Conservation (phyloP, 441 rosid species). For the Mallotus japonicus region DNA sequence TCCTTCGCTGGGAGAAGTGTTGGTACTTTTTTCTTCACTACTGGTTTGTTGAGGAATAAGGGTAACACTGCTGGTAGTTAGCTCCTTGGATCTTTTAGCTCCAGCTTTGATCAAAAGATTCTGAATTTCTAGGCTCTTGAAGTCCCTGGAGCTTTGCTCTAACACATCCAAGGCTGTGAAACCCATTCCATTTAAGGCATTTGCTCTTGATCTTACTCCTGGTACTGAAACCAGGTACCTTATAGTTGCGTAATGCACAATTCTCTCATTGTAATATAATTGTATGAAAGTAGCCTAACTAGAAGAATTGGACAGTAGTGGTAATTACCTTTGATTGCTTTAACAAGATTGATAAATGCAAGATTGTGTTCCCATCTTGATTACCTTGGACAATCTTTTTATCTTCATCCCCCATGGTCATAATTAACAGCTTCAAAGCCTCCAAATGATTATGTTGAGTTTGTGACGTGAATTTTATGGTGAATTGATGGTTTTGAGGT, state of each 20-base stretch:
- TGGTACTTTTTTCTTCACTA: too few relatives aligned
- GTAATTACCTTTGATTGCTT: slow-evolving; percentile 14
- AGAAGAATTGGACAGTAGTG: too few relatives aligned
- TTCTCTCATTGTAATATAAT: too few relatives aligned
- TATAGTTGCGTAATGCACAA: neutral
- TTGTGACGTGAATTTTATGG: too few relatives aligned
- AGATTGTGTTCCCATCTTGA: slow-evolving; percentile 8
- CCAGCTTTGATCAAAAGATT: neutral
- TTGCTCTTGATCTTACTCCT: neutral
- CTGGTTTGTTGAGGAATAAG: neutral
- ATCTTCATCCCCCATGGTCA: neutral
- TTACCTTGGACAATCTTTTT: neutral
- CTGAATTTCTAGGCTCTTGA: neutral
- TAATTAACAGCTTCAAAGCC: slow-evolving; percentile 12
- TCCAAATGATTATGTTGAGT: too few relatives aligned
- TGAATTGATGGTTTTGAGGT: too few relatives aligned
- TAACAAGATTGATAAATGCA: slow-evolving; percentile 7
- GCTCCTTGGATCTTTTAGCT: neutral
- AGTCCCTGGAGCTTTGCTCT: neutral
- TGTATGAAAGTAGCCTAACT: too few relatives aligned
- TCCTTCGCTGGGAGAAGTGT: neutral
- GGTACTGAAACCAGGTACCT: neutral
- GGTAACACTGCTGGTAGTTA: neutral
- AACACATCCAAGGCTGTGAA: neutral
- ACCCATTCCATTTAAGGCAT: neutral